phyloP scores from a whole-genome alignment of 1,139 yeast genomes.

The Citeromyces hawaiiensis region DNA sequence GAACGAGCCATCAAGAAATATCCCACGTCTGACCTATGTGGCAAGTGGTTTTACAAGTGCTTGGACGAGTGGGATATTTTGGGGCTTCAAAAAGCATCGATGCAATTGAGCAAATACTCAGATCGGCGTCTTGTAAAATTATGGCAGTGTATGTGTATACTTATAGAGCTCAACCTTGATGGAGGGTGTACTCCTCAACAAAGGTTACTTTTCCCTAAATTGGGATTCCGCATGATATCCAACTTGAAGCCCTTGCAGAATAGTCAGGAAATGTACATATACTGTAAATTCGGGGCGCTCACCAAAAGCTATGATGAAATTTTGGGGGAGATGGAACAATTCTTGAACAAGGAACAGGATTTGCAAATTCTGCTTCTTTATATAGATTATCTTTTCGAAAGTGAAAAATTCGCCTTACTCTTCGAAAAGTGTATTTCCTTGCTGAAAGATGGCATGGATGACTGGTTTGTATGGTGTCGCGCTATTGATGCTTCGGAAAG shows the following conservation, averaged over 20 bases:
- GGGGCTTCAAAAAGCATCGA: constrained; percentile 31
- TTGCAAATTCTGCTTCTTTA: constrained; percentile 43
- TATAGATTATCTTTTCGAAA: constrained; percentile 17
- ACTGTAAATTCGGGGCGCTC: constrained; percentile 22
- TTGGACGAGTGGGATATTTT: constrained; percentile 23
- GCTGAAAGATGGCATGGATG: constrained; percentile 33
- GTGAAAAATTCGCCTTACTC: constrained; percentile 26
- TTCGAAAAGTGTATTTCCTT: constrained; percentile 20
- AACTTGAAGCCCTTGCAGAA: constrained; percentile 25
- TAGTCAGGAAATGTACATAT: constrained; percentile 49
- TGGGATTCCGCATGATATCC: constrained; percentile 44
- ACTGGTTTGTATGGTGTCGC: constrained; percentile 47
- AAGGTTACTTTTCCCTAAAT: constrained; percentile 31
- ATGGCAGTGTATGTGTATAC: constrained; percentile 35
- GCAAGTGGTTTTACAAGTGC: constrained; percentile 34
- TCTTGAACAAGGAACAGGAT: constrained; percentile 28
- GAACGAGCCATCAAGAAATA: constrained; percentile 45
- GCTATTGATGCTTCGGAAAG: constrained; percentile 28
- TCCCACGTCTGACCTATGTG: constrained; percentile 29
- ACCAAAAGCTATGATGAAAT: constrained; percentile 21
- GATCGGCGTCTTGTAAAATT: constrained; percentile 21
- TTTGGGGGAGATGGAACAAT: constrained; percentile 17
- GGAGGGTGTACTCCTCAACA: constrained; percentile 22
- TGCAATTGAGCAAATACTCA: constrained; percentile 22
- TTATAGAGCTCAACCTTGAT: constrained; percentile 16